A percentile compares a stretch with the other conserved stretches of the same genome.
Conservation (phyloP, 768 basidiomycete genomes). For the Amanita subjunquillea region DNA sequence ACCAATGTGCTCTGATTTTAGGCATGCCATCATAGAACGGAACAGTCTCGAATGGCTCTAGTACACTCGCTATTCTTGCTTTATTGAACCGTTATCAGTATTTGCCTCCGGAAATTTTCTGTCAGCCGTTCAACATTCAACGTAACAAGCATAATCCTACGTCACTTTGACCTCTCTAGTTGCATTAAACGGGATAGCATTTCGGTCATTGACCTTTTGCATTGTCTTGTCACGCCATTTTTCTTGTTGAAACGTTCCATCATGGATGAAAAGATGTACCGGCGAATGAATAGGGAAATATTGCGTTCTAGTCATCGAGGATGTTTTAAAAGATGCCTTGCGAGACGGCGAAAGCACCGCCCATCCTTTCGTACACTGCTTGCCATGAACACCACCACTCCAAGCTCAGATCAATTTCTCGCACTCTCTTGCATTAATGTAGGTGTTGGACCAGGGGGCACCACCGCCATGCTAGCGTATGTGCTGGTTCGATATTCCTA, state of each 20-base stretch:
- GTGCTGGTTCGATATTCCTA: conserved; percentile 16
- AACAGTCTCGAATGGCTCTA: not conserved
- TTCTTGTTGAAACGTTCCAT: not conserved
- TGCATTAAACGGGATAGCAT: not conserved
- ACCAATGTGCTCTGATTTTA: not conserved
- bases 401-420: conserved; percentile 35
- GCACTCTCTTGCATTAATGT: conserved; percentile 59
- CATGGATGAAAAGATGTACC: not conserved
- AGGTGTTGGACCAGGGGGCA: conserved; percentile 75
- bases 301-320: not conserved
- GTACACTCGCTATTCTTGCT: not conserved
- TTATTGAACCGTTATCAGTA: not conserved
- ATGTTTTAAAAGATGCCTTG: conserved; percentile 1
- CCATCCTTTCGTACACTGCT: conserved; percentile 1
- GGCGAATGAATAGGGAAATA: conserved; percentile 3
- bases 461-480: conserved; percentile 76
- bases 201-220: not conserved
- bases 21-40: not conserved
- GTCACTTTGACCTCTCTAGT: conserved; percentile 1
- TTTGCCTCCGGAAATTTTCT: not conserved
- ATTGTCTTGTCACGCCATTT: conserved; percentile 4
- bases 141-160: conserved; percentile 2
- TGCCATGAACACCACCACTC: conserved; percentile 22
- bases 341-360: not conserved
- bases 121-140: not conserved